Evolutionary conservation across 768 basidiomycete species (phyloP).

Genomic region (Lyophyllum shimeji): DNA sequence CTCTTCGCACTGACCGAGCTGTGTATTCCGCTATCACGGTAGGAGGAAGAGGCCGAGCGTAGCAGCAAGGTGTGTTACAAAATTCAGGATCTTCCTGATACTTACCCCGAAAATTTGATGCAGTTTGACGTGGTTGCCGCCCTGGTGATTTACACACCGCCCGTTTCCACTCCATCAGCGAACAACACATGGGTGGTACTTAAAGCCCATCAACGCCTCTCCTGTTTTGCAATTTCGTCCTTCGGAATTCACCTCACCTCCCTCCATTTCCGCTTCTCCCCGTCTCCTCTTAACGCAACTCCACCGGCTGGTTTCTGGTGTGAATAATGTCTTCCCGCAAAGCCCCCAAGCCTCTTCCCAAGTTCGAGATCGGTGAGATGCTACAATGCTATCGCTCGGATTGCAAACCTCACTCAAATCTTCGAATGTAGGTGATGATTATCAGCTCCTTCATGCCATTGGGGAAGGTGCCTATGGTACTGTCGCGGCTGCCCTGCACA

Average conservation of each 20-base stretch:
- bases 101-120: conserved; percentile 17
- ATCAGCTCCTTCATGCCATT: conserved; percentile 70
- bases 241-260: conserved; percentile 26
- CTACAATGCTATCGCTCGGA: conserved; percentile 10
- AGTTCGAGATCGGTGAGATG: conserved; percentile 68
- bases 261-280: conserved; percentile 23
- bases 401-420: neutral
- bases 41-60: neutral
- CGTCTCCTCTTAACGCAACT: conserved; percentile 24
- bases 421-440: conserved; percentile 56
- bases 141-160: conserved; percentile 16
- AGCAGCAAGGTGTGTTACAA: neutral
- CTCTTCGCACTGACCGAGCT: neutral
- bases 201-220: conserved; percentile 16
- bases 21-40: neutral
- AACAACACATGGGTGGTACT: conserved; percentile 13
- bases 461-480: conserved; percentile 91
- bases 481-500: conserved; percentile 86
- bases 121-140: conserved; percentile 7
- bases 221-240: conserved; percentile 23
- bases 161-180: conserved; percentile 16
- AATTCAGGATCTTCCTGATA: neutral
- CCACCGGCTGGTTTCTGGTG: conserved; percentile 53
- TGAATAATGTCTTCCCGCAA: conserved; percentile 56
- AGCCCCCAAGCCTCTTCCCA: conserved; percentile 64